Conservation (phyloP, 2,329 filamentous ascomycete genomes). For the Aureobasidium sp. region DNA sequence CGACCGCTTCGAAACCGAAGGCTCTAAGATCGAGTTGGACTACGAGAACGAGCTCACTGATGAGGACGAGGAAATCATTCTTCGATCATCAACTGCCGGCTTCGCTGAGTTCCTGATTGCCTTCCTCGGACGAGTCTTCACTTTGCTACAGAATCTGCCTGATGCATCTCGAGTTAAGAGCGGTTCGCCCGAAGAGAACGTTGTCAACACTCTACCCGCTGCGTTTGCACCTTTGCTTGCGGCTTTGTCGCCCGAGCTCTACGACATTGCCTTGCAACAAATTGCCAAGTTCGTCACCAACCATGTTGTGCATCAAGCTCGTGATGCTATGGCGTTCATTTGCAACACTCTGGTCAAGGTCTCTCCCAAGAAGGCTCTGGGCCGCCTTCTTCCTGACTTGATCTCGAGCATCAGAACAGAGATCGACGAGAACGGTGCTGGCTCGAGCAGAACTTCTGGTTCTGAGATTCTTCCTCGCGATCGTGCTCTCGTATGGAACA, state of each 20-base stretch:
- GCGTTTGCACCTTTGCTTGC: slow-evolving; percentile 86
- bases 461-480: slow-evolving; percentile 90
- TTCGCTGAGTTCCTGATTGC: slow-evolving; percentile 89
- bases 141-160: slow-evolving; percentile 86
- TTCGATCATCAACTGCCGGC: slow-evolving; percentile 88
- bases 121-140: slow-evolving; percentile 90
- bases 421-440: slow-evolving; percentile 93
- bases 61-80: slow-evolving; percentile 76
- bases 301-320: slow-evolving; percentile 92
- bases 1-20: slow-evolving; percentile 84
- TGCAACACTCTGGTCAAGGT: slow-evolving; percentile 95
- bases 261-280: slow-evolving; percentile 86
- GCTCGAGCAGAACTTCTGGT: slow-evolving; percentile 87
- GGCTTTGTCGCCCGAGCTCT: slow-evolving; percentile 84
- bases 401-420: slow-evolving; percentile 89
- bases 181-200: slow-evolving; percentile 90
- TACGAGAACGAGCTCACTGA: slow-evolving; percentile 77
- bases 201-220: slow-evolving; percentile 90
- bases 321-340: slow-evolving; percentile 98
- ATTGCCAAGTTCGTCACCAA: slow-evolving; percentile 84
- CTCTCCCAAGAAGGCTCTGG: slow-evolving; percentile 86
- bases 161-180: slow-evolving; percentile 82
- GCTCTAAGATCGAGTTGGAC: slow-evolving; percentile 76
- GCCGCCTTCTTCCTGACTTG: slow-evolving; percentile 82
- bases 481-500: slow-evolving; percentile 88